Conservation (phyloP, 2,329 filamentous ascomycete genomes). For the Endothia cerciana region DNA sequence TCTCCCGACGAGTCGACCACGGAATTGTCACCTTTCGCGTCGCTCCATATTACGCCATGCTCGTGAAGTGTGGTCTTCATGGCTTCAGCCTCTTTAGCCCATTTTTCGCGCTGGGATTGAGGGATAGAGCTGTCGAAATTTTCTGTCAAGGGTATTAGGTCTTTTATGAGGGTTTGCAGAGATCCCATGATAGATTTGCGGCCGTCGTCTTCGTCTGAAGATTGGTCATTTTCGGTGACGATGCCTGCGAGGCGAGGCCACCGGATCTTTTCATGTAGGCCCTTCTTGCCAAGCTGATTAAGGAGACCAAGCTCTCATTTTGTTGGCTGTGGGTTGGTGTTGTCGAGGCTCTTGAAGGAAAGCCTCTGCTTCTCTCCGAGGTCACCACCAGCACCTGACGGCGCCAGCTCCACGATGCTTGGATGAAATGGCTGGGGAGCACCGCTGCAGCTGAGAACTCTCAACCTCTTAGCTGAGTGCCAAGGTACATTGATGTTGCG, state of each 20-base stretch:
- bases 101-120: conserved; percentile 13
- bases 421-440: conserved; percentile 18
- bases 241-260: conserved; percentile 17
- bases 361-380: background rate
- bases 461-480: conserved; percentile 10
- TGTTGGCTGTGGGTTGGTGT: conserved; percentile 17
- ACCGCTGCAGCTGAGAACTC: conserved; percentile 7
- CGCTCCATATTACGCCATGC: conserved; percentile 36
- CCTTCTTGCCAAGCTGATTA: conserved; percentile 8
- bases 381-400: background rate
- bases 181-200: conserved; percentile 19
- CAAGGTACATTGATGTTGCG: conserved; percentile 18
- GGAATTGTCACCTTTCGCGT: conserved; percentile 39
- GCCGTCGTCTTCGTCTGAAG: background rate
- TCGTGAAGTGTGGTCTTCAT: conserved; percentile 7
- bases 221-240: background rate
- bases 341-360: conserved; percentile 23
- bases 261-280: background rate
- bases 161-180: conserved; percentile 15
- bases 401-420: conserved; percentile 1
- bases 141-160: conserved; percentile 13
- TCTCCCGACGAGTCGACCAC: conserved; percentile 37
- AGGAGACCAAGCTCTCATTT: conserved; percentile 17
- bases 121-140: conserved; percentile 13
- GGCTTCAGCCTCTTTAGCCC: conserved; percentile 13